Conservation (phyloP, 2,329 filamentous ascomycete species). For the Cordyceps militaris region DNA sequence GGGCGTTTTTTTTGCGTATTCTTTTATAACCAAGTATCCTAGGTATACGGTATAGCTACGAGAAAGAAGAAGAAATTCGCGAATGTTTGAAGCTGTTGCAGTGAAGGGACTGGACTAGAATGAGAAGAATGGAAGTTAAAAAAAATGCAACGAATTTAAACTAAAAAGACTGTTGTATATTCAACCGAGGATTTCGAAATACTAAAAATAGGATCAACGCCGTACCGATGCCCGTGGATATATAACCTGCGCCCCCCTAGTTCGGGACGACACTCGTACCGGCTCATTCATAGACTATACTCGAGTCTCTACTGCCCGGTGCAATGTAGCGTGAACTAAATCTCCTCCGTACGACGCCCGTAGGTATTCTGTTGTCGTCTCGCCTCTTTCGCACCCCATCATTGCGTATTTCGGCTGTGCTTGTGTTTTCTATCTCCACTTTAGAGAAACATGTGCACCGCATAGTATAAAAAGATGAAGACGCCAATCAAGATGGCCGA, state of each 20-base stretch:
- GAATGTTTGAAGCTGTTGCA: background rate
- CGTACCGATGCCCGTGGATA: conserved; percentile 7
- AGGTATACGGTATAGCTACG: conserved; percentile 9
- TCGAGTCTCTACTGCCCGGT: background rate
- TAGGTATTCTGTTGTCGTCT: too few relatives aligned
- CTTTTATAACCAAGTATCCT: background rate
- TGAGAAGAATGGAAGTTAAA: background rate
- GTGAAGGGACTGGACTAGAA: background rate
- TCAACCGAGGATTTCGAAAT: background rate
- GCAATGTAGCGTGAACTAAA: too few relatives aligned
- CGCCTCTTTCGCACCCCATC: too few relatives aligned
- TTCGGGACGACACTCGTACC: background rate
- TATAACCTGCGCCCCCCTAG: background rate
- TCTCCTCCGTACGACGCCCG: too few relatives aligned
- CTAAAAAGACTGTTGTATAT: background rate
- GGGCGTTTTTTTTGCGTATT: conserved; percentile 5
- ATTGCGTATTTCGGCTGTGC: background rate
- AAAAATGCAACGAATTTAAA: background rate
- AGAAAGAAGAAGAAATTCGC: background rate
- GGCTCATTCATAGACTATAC: background rate
- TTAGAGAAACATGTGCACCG: conserved; percentile 56
- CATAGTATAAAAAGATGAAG: conserved; percentile 71
- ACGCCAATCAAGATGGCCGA: conserved; percentile 70
- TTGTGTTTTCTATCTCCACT: background rate
- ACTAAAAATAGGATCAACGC: conserved; percentile 5